Percentiles rank a stretch among this genome's conserved stretches.
Conservation (phyloP, 306 rosid genomes). For the Senna tora region DNA sequence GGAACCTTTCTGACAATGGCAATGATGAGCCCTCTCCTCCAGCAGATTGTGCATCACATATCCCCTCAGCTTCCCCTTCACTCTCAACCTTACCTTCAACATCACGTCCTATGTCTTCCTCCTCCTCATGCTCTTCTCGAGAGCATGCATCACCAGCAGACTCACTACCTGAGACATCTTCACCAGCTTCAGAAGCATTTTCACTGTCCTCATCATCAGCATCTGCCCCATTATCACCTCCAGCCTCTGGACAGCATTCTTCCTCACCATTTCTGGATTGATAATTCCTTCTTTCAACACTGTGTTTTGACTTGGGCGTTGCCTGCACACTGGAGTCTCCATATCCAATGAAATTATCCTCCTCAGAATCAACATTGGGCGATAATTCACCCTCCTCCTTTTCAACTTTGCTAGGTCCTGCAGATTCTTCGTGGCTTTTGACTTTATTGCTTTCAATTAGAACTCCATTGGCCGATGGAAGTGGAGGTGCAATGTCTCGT, state of each 20-base stretch:
- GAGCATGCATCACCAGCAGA: slow-evolving; percentile 93
- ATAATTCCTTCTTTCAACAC: slow-evolving; percentile 55
- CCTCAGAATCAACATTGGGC: slow-evolving; percentile 81
- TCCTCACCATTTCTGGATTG: slow-evolving; percentile 61
- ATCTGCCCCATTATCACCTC: slow-evolving; percentile 82
- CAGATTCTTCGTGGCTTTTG: slow-evolving; percentile 61
- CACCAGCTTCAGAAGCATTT: slow-evolving; percentile 91
- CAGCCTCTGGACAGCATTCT: slow-evolving; percentile 53
- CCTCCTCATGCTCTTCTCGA: slow-evolving; percentile 78
- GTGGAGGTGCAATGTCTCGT: slow-evolving; percentile 44
- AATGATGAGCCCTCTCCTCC: slow-evolving; percentile 70
- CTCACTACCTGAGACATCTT: slow-evolving; percentile 89
- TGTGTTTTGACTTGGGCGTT: slow-evolving; percentile 51
- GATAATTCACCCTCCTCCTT: slow-evolving; percentile 99
- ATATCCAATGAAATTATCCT: slow-evolving; percentile 76
- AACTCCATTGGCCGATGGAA: slow-evolving; percentile 56
- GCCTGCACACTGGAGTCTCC: slow-evolving; percentile 55
- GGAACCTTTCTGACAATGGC: slow-evolving; percentile 76
- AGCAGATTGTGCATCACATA: slow-evolving; percentile 63
- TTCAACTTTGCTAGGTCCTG: slow-evolving; percentile 69
- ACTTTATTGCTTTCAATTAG: slow-evolving; percentile 54
- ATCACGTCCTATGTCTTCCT: slow-evolving; percentile 73
- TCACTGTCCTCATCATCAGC: slow-evolving; percentile 95
- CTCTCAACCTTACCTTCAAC: slow-evolving; percentile 92
- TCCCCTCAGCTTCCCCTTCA: slow-evolving; percentile 95